Evolutionary conservation across 2,329 filamentous ascomycete species (phyloP).

Genomic region (Dothidotthia symphoricarpi): DNA sequence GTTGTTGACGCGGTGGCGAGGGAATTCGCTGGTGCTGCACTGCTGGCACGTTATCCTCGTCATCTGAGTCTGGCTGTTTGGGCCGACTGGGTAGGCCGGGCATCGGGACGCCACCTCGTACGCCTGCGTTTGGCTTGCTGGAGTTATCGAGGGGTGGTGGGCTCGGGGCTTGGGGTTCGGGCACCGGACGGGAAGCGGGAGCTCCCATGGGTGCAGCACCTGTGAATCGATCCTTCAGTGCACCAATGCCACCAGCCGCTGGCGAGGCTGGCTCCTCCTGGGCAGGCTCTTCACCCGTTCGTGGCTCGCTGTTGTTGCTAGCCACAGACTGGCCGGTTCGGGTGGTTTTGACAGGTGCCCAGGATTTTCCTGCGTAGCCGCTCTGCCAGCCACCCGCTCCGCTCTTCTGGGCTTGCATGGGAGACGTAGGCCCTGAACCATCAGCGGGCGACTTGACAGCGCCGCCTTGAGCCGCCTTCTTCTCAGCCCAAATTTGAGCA

Average conservation of each 20-base stretch:
- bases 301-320: slow-evolving; percentile 58
- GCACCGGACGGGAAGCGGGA: slow-evolving; percentile 45
- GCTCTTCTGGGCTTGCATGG: slow-evolving; percentile 62
- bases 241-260: slow-evolving; percentile 62
- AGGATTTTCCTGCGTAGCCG: slow-evolving; percentile 84
- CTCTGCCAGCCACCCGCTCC: slow-evolving; percentile 82
- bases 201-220: slow-evolving; percentile 61
- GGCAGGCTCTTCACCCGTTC: slow-evolving; percentile 57
- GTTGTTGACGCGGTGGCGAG: slow-evolving; percentile 41
- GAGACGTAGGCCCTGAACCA: slow-evolving; percentile 21
- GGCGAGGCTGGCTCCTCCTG: slow-evolving; percentile 56
- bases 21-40: slow-evolving; percentile 53
- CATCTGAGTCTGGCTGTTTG: slow-evolving; percentile 43
- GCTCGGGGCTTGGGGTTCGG: slow-evolving; percentile 46
- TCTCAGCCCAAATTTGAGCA: slow-evolving; percentile 95
- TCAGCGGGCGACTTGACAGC: slow-evolving; percentile 46
- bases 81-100: slow-evolving; percentile 70
- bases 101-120: slow-evolving; percentile 66
- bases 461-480: slow-evolving; percentile 78
- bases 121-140: slow-evolving; percentile 64
- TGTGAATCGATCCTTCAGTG: slow-evolving; percentile 80
- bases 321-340: slow-evolving; percentile 63
- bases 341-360: slow-evolving; percentile 77
- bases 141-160: slow-evolving; percentile 64
- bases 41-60: slow-evolving; percentile 51